Evolutionary conservation across 306 rosid genomes (phyloP).

Genomic region (Trifolium fragiferum): DNA sequence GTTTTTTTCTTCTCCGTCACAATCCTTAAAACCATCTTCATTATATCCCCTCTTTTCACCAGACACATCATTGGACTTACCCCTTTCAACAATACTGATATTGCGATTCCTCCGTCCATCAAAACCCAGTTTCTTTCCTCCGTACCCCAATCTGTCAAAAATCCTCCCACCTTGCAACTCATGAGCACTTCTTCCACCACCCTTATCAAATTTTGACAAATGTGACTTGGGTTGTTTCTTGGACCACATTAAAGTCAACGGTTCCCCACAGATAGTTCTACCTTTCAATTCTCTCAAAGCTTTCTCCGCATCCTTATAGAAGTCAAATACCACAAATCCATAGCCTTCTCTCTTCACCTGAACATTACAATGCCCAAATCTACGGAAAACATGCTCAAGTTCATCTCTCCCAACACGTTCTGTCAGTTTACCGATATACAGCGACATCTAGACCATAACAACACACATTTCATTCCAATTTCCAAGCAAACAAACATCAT

Average conservation of each 20-base stretch:
- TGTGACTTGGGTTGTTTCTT: neutral
- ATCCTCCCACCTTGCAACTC: neutral
- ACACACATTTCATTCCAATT: neutral
- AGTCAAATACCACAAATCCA: slow-evolving; percentile 67
- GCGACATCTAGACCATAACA: slow-evolving; percentile 57
- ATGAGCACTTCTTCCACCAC: neutral
- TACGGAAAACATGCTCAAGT: slow-evolving; percentile 54
- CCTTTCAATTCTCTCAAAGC: slow-evolving; percentile 68
- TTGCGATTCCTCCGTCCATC: neutral
- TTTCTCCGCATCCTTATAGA: slow-evolving; percentile 54
- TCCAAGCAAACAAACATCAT: neutral
- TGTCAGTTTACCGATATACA: slow-evolving; percentile 63
- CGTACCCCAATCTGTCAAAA: neutral
- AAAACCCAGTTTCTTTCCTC: neutral
- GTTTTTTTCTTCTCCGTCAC: neutral
- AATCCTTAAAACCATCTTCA: neutral
- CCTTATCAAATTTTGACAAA: neutral
- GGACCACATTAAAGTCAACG: neutral
- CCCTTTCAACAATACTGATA: neutral
- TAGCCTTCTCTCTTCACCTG: slow-evolving; percentile 61
- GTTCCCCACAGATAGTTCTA: slow-evolving; percentile 59
- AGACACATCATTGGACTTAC: neutral
- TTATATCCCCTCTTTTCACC: neutral
- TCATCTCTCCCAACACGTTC: slow-evolving; percentile 55
- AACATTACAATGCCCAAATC: slow-evolving; percentile 63